Evolutionary conservation across 257 asterid species (phyloP).

Genomic region (Misopates orontium): DNA sequence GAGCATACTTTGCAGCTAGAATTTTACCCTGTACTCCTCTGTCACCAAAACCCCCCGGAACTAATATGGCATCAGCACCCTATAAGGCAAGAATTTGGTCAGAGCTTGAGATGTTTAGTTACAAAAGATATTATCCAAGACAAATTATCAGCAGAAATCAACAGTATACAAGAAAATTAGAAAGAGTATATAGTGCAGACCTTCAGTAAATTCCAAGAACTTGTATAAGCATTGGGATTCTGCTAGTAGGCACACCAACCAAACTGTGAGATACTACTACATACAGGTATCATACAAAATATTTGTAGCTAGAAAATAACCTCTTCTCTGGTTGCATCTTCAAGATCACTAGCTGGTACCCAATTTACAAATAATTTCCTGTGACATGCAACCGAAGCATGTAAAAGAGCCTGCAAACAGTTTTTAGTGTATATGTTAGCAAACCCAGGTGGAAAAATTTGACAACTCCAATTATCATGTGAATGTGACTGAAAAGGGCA

Average conservation of each 20-base stretch:
- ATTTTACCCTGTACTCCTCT: slow-evolving; percentile 86
- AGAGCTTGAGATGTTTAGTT: slow-evolving; percentile 19
- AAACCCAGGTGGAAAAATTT: slow-evolving; percentile 12
- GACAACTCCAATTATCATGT: not conserved
- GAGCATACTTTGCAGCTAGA: slow-evolving; percentile 79
- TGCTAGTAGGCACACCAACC: slow-evolving; percentile 37
- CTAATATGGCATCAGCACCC: slow-evolving; percentile 76
- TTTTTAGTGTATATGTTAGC: slow-evolving; percentile 18
- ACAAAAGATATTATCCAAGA: slow-evolving; percentile 17
- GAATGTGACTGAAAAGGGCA: not conserved
- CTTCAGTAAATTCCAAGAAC: slow-evolving; percentile 86
- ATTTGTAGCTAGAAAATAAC: slow-evolving; percentile 35
- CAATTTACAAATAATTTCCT: slow-evolving; percentile 77
- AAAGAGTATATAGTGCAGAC: slow-evolving; percentile 39
- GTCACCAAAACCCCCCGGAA: slow-evolving; percentile 90
- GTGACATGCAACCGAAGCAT: slow-evolving; percentile 79
- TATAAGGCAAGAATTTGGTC: slow-evolving; percentile 30
- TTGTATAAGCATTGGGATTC: slow-evolving; percentile 69
- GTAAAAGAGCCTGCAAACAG: slow-evolving; percentile 86
- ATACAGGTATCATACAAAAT: slow-evolving; percentile 21
- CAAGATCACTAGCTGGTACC: slow-evolving; percentile 94
- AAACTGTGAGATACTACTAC: slow-evolving; percentile 29
- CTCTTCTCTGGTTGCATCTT: slow-evolving; percentile 68
- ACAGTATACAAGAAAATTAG: not conserved
- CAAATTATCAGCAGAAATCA: not conserved